These are phyloP conservation scores for Calonectria henricotiae DNA, from an alignment of 2,329 filamentous ascomycete species.

Conservation along the genomic window DNA sequence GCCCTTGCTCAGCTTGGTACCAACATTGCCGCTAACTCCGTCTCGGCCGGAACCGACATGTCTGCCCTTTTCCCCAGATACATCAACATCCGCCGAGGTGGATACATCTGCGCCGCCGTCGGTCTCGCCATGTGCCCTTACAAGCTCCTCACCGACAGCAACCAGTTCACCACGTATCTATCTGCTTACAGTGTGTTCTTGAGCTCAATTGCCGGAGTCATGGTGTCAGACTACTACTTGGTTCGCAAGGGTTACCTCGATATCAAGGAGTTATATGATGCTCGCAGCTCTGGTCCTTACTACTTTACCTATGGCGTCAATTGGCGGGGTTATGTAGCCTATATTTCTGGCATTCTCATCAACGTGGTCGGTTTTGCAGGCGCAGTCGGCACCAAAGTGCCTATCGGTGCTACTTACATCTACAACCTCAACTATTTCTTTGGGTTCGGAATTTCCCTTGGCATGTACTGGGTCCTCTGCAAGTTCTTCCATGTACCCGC, in stretches of 20 bases:
- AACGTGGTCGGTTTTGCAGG: constrained; percentile 95
- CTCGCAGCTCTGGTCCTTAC: constrained; percentile 78
- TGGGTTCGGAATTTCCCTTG: constrained; percentile 81
- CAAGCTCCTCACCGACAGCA: constrained; percentile 81
- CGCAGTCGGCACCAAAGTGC: constrained; percentile 81
- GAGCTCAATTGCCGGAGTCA: constrained; percentile 94
- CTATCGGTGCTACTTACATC: constrained; percentile 85
- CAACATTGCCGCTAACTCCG: constrained; percentile 90
- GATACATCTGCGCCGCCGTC: constrained; percentile 86
- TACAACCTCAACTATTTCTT: constrained; percentile 94
- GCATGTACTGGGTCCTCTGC: constrained; percentile 81
- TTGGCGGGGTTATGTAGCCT: constrained; percentile 88
- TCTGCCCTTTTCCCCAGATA: constrained; percentile 85
- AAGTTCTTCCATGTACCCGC: constrained; percentile 81
- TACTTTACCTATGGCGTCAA: constrained; percentile 82
- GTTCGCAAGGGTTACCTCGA: constrained; percentile 88
- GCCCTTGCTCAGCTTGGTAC: constrained; percentile 87
- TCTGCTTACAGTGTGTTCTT: constrained; percentile 95
- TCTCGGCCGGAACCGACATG: constrained; percentile 88
- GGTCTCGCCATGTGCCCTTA: constrained; percentile 91
- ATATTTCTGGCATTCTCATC: constrained; percentile 87
- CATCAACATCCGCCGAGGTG: constrained; percentile 88
- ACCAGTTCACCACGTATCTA: constrained; percentile 92
- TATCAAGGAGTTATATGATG: constrained; percentile 85
- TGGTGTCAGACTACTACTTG: constrained; percentile 89